Conservation (phyloP, 225 moss, liverwort and hornwort species). For the Rhytidiadelphus loreus region DNA sequence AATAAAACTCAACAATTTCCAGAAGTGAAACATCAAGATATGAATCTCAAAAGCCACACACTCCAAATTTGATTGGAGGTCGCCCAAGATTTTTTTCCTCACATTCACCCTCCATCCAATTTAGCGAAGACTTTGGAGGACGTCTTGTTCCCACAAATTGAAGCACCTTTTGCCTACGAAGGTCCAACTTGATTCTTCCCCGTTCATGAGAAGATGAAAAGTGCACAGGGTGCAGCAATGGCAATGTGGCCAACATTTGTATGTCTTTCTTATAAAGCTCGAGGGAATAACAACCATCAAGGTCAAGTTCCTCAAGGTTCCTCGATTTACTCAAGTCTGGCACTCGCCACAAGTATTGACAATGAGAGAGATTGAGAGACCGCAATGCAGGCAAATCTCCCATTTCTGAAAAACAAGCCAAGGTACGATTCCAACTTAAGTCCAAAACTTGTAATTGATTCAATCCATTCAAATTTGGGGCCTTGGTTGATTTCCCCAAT, state of each 20-base stretch:
- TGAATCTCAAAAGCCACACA: neutral
- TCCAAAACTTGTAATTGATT: neutral
- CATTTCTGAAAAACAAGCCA: no score
- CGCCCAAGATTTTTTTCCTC: neutral
- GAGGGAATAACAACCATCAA: no score
- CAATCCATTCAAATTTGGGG: neutral
- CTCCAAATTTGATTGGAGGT: neutral
- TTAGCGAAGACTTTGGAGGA: neutral
- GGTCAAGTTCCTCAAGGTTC: no score
- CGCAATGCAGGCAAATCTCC: no score
- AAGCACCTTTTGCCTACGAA: neutral
- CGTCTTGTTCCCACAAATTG: fast-evolving
- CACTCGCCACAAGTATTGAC: no score
- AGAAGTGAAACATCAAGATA: neutral
- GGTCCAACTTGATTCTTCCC: neutral
- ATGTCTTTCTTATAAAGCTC: neutral
- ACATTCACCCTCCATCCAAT: neutral
- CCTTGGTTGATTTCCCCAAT: no score
- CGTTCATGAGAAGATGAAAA: fast-evolving
- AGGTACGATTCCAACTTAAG: no score
- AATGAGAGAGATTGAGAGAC: no score
- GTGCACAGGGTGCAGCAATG: neutral
- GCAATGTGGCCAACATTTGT: neutral
- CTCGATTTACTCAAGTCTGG: no score
- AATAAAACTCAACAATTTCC: fast-evolving